These are phyloP conservation scores for Cladophialophora psammophila DNA, from an alignment of 2,329 filamentous ascomycete genomes.

Conservation along the genomic window DNA sequence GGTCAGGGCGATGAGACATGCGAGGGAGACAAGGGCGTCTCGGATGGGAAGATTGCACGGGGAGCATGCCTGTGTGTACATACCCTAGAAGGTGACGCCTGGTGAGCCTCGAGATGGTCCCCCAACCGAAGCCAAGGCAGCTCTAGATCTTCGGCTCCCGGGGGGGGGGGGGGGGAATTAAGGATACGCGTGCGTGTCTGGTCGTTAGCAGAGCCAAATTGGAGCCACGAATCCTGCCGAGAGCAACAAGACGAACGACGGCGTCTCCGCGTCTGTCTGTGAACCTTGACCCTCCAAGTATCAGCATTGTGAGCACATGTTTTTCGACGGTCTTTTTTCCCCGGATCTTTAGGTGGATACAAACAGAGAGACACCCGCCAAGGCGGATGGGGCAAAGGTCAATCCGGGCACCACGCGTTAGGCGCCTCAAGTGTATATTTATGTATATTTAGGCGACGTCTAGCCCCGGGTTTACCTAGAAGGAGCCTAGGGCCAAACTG, in stretches of 20 bases:
- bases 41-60: not conserved
- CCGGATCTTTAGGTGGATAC: constrained; percentile 8
- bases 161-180: not conserved
- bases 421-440: not conserved
- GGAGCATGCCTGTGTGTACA: not conserved
- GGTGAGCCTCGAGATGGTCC: not conserved
- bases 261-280: not conserved
- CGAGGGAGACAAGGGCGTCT: not conserved
- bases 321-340: not conserved
- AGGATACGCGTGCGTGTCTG: too few relatives aligned
- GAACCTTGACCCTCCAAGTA: not conserved
- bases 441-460: constrained; percentile 7
- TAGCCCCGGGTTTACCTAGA: constrained; percentile 1
- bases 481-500: not conserved
- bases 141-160: not conserved
- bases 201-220: too few relatives aligned
- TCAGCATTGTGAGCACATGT: not conserved
- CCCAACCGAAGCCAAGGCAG: not conserved
- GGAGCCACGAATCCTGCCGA: too few relatives aligned
- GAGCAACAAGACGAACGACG: not conserved
- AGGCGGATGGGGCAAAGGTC: constrained; percentile 8
- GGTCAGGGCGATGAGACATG: not conserved
- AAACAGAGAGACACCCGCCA: constrained; percentile 1
- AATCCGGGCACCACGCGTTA: constrained; percentile 8
- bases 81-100: not conserved